Conservation (phyloP, 257 asterid species). For the Catharanthus roseus region DNA sequence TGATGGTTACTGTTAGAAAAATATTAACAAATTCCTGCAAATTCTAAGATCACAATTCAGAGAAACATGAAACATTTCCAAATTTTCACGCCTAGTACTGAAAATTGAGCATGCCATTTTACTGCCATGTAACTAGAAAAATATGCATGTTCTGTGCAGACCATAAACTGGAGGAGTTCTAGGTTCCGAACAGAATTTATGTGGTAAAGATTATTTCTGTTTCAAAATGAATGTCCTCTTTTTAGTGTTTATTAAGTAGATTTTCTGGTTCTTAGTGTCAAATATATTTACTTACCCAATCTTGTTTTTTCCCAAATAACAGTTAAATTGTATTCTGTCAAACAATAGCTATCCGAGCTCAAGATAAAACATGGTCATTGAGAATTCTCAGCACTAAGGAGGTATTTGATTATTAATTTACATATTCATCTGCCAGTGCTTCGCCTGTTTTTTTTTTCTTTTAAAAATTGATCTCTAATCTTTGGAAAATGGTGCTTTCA, state of each 20-base stretch:
- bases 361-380: slow-evolving; percentile 52
- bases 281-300: neutral
- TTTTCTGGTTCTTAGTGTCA: neutral
- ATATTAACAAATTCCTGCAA: neutral
- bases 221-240: neutral
- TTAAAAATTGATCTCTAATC: too few relatives aligned
- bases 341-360: slow-evolving; percentile 61
- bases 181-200: neutral
- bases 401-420: slow-evolving; percentile 32
- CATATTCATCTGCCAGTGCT: too few relatives aligned
- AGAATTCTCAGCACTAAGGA: slow-evolving; percentile 95
- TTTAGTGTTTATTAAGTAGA: neutral
- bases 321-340: slow-evolving; percentile 27
- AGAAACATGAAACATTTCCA: neutral
- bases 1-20: neutral
- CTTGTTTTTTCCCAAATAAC: neutral
- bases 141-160: neutral
- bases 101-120: neutral
- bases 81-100: neutral
- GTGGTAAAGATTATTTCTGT: neutral
- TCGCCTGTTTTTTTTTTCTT: too few relatives aligned
- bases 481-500: neutral
- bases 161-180: neutral
- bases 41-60: too few relatives aligned
- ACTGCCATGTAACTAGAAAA: neutral